Evolutionary conservation across 1,284 basidiomycete species (phyloP).

Genomic region (Microbotryum scabiosae): DNA sequence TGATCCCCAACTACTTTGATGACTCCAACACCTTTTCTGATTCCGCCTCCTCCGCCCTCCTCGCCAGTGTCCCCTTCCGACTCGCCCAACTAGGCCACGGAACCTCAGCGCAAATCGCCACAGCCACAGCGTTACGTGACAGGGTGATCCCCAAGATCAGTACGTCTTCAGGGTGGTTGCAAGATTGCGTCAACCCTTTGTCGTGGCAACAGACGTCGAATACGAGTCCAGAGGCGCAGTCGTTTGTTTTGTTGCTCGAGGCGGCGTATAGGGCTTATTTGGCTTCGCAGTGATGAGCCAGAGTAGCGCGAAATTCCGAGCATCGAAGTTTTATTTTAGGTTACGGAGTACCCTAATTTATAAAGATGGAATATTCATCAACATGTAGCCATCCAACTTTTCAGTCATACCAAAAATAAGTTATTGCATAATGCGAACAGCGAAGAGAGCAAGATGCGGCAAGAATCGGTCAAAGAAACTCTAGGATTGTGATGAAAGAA

Average conservation of each 20-base stretch:
- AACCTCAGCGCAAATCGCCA: constrained; percentile 44
- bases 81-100: constrained; percentile 51
- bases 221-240: constrained; percentile 55
- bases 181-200: constrained; percentile 47
- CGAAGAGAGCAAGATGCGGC: too few relatives aligned
- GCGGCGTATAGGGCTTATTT: constrained; percentile 57
- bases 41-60: constrained; percentile 60
- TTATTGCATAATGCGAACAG: too few relatives aligned
- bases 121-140: constrained; percentile 52
- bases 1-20: constrained; percentile 69
- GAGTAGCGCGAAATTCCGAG: too few relatives aligned
- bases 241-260: constrained; percentile 63
- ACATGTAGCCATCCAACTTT: neutral
- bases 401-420: too few relatives aligned
- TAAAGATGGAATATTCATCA: neutral
- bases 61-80: constrained; percentile 68
- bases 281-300: neutral
- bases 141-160: constrained; percentile 45
- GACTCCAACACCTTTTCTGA: constrained; percentile 59
- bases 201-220: constrained; percentile 48
- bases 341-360: neutral
- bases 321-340: neutral
- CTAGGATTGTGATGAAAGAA: too few relatives aligned
- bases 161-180: constrained; percentile 33
- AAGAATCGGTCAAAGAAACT: too few relatives aligned